Conservation (phyloP, 2,329 filamentous ascomycete species). For the Teratosphaeria destructans region DNA sequence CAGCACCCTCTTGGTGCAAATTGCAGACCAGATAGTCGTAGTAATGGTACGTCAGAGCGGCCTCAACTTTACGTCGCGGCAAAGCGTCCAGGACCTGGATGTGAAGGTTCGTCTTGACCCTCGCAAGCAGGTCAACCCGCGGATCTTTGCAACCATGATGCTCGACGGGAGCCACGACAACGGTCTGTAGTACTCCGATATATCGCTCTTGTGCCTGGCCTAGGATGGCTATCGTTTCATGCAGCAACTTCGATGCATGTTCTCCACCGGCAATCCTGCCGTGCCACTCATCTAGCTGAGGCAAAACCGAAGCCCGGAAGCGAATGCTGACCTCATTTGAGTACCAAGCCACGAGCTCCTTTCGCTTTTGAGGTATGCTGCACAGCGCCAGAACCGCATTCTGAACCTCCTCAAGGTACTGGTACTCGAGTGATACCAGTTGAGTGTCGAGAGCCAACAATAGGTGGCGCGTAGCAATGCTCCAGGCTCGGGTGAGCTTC, state of each 20-base stretch:
- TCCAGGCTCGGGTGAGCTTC: slow-evolving; percentile 34
- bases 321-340: slow-evolving; percentile 33
- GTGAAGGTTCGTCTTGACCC: slow-evolving; percentile 13
- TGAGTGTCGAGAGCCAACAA: slow-evolving; percentile 2
- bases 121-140: slow-evolving; percentile 29
- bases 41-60: not conserved
- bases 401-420: slow-evolving; percentile 6
- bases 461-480: slow-evolving; percentile 35
- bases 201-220: slow-evolving; percentile 24
- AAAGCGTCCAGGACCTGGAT: slow-evolving; percentile 17
- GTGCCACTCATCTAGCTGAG: slow-evolving; percentile 16
- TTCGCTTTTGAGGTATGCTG: slow-evolving; percentile 2
- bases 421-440: not conserved
- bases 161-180: not conserved
- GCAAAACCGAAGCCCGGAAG: slow-evolving; percentile 26
- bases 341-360: slow-evolving; percentile 36
- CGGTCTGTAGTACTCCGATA: not conserved
- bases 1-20: not conserved
- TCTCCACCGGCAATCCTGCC: slow-evolving; percentile 11
- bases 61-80: slow-evolving; percentile 9
- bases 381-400: slow-evolving; percentile 9
- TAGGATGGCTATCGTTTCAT: slow-evolving; percentile 27
- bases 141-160: not conserved
- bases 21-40: not conserved
- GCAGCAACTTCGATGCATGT: slow-evolving; percentile 24